These are phyloP conservation scores for Plasmopara viticola DNA, from an alignment of 352 stramenopile genomes.

Conservation along the genomic window DNA sequence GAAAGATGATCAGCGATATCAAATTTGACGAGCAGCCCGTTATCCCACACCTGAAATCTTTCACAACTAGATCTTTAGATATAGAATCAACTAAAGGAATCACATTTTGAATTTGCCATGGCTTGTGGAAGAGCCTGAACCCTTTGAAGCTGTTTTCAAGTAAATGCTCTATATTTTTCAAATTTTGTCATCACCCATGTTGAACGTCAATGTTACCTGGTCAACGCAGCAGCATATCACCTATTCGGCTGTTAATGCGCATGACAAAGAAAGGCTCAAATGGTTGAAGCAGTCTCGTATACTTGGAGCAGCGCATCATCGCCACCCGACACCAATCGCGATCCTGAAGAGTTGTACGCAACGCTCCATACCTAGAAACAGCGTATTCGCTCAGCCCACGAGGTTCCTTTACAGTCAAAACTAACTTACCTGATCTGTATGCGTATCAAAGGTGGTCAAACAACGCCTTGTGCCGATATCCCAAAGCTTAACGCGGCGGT, in stretches of 20 bases:
- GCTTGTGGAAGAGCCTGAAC: conserved; percentile 33
- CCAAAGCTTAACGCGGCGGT: conserved; percentile 91
- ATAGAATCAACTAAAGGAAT: conserved; percentile 44
- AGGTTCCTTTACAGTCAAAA: not conserved
- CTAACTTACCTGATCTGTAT: conserved; percentile 76
- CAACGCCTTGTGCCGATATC: conserved; percentile 84
- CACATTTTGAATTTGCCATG: conserved; percentile 46
- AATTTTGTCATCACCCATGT: not conserved
- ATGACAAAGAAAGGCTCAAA: conserved; percentile 11
- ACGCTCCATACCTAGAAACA: conserved; percentile 81
- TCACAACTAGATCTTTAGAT: conserved; percentile 46
- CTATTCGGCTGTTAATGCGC: conserved; percentile 5
- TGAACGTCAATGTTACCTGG: not conserved
- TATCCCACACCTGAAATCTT: conserved; percentile 25
- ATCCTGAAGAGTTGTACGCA: conserved; percentile 82
- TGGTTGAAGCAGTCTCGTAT: conserved; percentile 71
- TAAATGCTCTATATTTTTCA: not conserved
- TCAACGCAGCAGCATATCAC: not conserved
- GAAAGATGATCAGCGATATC: conserved; percentile 57
- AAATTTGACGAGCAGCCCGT: conserved; percentile 42
- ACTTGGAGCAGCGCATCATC: conserved; percentile 87
- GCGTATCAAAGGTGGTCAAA: conserved; percentile 85
- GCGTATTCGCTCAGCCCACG: no score
- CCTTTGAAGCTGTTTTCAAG: conserved; percentile 5
- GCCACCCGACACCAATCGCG: conserved; percentile 80